Conservation (phyloP, 805 yeast species). For the Candida germanica region DNA sequence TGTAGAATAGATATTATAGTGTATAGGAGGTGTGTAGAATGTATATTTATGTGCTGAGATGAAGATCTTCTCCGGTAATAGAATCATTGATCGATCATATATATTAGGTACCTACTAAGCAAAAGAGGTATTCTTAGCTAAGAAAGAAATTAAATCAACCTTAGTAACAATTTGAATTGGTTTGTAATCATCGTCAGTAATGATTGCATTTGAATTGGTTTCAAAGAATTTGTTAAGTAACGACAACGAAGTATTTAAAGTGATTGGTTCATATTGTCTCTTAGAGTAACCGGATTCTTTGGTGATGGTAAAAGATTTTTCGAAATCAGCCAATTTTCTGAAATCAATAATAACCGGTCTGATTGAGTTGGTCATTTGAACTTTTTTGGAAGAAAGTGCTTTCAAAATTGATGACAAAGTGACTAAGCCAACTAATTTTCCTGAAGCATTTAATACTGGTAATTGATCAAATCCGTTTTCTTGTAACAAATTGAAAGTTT, state of each 20-base stretch:
- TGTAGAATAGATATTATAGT: constrained; percentile 11
- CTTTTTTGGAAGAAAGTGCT: constrained; percentile 58
- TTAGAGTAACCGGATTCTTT: constrained; percentile 54
- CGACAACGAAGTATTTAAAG: constrained; percentile 59
- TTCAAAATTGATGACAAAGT: constrained; percentile 73
- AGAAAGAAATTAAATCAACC: constrained; percentile 69
- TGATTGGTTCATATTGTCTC: constrained; percentile 65
- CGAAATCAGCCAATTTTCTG: constrained; percentile 65
- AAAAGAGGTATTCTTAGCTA: constrained; percentile 32
- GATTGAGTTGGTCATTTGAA: constrained; percentile 55
- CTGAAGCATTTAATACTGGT: constrained; percentile 64
- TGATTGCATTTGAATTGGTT: constrained; percentile 79
- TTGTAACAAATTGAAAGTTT: constrained; percentile 67
- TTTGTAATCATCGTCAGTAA: constrained; percentile 65
- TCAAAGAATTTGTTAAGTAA: constrained; percentile 78
- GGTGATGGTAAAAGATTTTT: constrained; percentile 60
- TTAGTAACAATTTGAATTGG: constrained; percentile 82
- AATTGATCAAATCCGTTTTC: constrained; percentile 81
- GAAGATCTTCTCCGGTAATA: too few relatives aligned
- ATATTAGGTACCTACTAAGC: too few relatives aligned
- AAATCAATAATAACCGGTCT: constrained; percentile 67
- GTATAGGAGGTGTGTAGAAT: too few relatives aligned
- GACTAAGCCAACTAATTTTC: constrained; percentile 69
- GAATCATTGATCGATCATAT: too few relatives aligned
- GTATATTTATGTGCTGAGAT: too few relatives aligned